phyloP scores from a whole-genome alignment of 768 basidiomycete species.

The Leccinum barrowsii region DNA sequence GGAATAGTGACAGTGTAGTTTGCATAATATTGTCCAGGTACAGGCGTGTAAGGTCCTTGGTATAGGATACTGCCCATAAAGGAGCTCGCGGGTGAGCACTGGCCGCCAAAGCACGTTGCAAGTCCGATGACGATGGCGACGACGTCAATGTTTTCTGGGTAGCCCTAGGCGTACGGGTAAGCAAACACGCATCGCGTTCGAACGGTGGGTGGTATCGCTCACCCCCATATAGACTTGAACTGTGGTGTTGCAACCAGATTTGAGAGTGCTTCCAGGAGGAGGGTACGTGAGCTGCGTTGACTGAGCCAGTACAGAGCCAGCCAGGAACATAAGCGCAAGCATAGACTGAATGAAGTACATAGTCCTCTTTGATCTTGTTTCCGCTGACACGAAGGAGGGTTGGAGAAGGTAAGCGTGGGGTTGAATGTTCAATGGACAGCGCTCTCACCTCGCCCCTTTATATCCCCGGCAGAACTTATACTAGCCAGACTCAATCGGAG shows the following conservation, averaged over 20 bases:
- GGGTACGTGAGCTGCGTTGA: slow-evolving; percentile 9
- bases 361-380: neutral
- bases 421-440: neutral
- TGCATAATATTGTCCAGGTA: slow-evolving; percentile 16
- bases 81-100: slow-evolving; percentile 22
- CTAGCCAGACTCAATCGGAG: neutral
- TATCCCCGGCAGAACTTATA: slow-evolving; percentile 1
- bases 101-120: slow-evolving; percentile 16
- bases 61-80: slow-evolving; percentile 33
- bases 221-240: slow-evolving; percentile 21
- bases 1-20: slow-evolving; percentile 35
- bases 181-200: neutral
- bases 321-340: slow-evolving; percentile 14
- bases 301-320: slow-evolving; percentile 16
- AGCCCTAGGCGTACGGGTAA: slow-evolving; percentile 11
- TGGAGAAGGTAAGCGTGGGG: neutral
- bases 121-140: slow-evolving; percentile 34
- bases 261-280: slow-evolving; percentile 7
- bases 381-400: neutral
- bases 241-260: slow-evolving; percentile 2
- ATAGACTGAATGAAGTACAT: slow-evolving; percentile 17
- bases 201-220: neutral
- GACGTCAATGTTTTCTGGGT: slow-evolving; percentile 21
- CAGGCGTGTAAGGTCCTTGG: slow-evolving; percentile 32
- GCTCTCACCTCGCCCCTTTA: slow-evolving; percentile 10